These are phyloP conservation scores for Eucalyptus decipiens DNA, from an alignment of 345 rosid species.

Conservation along the genomic window DNA sequence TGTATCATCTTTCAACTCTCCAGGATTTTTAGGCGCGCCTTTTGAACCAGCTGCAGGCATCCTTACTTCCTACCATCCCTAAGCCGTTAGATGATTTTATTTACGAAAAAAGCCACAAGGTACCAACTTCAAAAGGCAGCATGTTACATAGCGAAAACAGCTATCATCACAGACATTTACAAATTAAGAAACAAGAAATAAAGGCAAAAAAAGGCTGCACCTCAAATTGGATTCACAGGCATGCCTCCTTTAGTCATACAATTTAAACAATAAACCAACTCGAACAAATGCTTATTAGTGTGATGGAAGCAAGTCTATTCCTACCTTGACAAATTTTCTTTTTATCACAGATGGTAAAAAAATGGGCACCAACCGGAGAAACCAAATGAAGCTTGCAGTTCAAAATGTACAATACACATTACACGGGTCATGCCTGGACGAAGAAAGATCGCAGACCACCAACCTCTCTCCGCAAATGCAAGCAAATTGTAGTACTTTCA, in stretches of 20 bases:
- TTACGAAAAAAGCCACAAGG: background rate
- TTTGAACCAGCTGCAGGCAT: conserved; percentile 97
- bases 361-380: background rate
- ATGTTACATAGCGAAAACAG: background rate
- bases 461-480: background rate
- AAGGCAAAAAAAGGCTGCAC: background rate
- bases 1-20: conserved; percentile 81
- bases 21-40: conserved; percentile 58
- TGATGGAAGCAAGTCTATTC: background rate
- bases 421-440: background rate
- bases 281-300: background rate
- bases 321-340: background rate
- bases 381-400: background rate
- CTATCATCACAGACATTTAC: background rate
- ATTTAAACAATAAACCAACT: background rate
- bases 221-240: background rate
- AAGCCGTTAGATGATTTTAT: background rate
- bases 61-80: conserved; percentile 74
- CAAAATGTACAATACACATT: background rate
- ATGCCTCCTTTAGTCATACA: background rate
- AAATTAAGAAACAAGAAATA: background rate
- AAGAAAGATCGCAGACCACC: background rate
- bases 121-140: background rate
- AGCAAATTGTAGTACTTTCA: background rate
- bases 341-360: background rate